Percentiles rank a stretch among this genome's conserved stretches.
These are phyloP conservation scores for Puccinia sorghi DNA, from an alignment of 1,284 basidiomycete genomes.

Conservation along the genomic window DNA sequence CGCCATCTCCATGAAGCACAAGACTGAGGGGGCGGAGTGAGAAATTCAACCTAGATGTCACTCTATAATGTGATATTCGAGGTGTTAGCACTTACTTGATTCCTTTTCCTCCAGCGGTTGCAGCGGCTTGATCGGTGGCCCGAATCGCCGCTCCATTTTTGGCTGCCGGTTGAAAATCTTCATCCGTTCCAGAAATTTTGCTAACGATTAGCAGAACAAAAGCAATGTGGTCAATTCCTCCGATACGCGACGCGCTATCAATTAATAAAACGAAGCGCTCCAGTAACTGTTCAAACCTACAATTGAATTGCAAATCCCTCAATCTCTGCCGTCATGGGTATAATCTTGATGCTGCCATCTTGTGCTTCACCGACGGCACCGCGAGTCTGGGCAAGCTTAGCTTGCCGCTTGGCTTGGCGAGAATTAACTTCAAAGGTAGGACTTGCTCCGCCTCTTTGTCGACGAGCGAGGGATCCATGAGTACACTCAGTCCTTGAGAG, in stretches of 20 bases:
- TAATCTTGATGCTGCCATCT: conserved; percentile 26
- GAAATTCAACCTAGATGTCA: not conserved
- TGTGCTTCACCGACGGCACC: conserved; percentile 14
- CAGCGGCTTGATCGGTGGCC: not conserved
- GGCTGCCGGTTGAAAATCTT: conserved; percentile 7
- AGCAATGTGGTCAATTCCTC: not conserved
- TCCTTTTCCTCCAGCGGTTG: conserved; percentile 24
- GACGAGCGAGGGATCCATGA: not conserved
- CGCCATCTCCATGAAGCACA: conserved; percentile 46
- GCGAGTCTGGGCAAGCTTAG: conserved; percentile 23
- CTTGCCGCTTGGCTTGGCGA: conserved; percentile 19
- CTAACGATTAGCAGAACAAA: not conserved
- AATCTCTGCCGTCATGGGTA: conserved; percentile 43
- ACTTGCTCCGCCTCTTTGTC: conserved; percentile 41
- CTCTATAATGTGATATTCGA: not conserved
- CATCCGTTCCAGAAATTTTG: conserved; percentile 27
- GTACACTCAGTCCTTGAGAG: not conserved
- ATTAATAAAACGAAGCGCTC: not conserved
- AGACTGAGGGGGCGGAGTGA: conserved; percentile 13
- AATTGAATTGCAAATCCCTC: conserved; percentile 45
- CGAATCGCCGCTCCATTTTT: conserved; percentile 15
- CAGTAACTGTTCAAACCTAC: conserved; percentile 1
- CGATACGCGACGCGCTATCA: not conserved
- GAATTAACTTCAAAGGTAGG: conserved; percentile 24
- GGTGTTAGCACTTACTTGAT: conserved; percentile 19